Evolutionary conservation across 768 basidiomycete genomes (phyloP), one percentile per base, ranked within the genome.

Genomic region (Pleurotus platypus): DNA sequence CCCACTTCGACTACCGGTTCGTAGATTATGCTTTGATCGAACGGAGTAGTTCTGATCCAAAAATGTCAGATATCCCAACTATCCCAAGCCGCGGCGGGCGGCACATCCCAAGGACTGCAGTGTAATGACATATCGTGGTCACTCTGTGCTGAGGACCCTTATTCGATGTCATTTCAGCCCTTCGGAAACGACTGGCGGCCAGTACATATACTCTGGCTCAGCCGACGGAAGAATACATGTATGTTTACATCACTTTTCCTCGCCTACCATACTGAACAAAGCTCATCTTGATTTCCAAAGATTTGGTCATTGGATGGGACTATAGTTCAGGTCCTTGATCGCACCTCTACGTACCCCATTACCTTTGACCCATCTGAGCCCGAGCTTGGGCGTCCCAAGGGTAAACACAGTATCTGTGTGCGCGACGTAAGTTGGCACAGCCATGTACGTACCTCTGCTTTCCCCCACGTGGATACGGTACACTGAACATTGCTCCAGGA

Each of bases 161-260:
- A 97, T 99, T 63, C 82, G 97, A 56, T 98, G 95, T 68, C 89
- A 98, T 73, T 99, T 98, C 73, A 95, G 93, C 63, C 97, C 97
- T 18, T 78, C 78, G 4, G 90, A 94, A 69, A 94, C 93, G 4
- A 99, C 97, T 5, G 94, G 94, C 7, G 80, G 84, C 57, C 90
- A 90, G 63, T 99, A 98, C 72, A 82, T 99, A 43, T 98, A 98
- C 70, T 95, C 94, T 18, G 96, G 96, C 22, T 91, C 92, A 15
- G 80, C 87, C 5, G 92, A 97, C 66, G 92, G 93, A 9, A 80
- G 70, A 59, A 84, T 96, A 54, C 94, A 96, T 69, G 92, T 93
- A 60, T 49, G 84, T 68, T 16, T 57, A 26, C 24, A 43, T 47
- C 38, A 42, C 24, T 22, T 13, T 59, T 43, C 22, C 46, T 30